These are phyloP conservation scores for Evernia prunastri DNA, from an alignment of 495 filamentous ascomycete species.

Conservation along the genomic window DNA sequence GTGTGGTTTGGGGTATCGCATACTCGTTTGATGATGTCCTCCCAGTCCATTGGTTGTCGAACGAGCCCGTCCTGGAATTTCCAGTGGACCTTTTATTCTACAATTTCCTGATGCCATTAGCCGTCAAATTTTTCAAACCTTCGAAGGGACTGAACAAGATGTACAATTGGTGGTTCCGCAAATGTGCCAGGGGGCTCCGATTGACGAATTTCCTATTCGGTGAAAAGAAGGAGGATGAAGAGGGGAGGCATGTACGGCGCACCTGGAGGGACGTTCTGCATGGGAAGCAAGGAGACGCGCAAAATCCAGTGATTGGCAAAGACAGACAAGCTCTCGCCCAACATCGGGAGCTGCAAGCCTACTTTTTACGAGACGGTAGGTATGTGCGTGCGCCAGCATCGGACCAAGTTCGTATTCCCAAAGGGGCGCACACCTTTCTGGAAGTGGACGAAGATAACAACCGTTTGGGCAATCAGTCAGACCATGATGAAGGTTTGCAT, in stretches of 20 bases:
- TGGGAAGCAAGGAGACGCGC: slow-evolving; percentile 43
- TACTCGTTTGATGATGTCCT: slow-evolving; percentile 61
- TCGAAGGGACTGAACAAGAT: slow-evolving; percentile 73
- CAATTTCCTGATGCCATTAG: slow-evolving; percentile 87
- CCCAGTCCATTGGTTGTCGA: slow-evolving; percentile 87
- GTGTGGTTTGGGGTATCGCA: slow-evolving; percentile 88
- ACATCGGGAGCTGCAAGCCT: slow-evolving; percentile 36
- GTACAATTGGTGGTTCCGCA: slow-evolving; percentile 95
- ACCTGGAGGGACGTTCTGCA: slow-evolving; percentile 49
- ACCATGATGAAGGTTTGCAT: slow-evolving; percentile 58
- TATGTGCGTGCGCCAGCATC: slow-evolving; percentile 87
- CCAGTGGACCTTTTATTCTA: slow-evolving; percentile 92
- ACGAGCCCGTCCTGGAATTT: slow-evolving; percentile 86
- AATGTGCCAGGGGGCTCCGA: slow-evolving; percentile 71
- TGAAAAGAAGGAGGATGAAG: slow-evolving; percentile 71
- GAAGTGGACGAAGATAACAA: slow-evolving; percentile 67
- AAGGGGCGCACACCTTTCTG: slow-evolving; percentile 72
- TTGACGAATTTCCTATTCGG: slow-evolving; percentile 91
- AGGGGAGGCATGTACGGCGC: slow-evolving; percentile 56
- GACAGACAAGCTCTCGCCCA: slow-evolving; percentile 33
- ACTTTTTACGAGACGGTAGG: slow-evolving; percentile 66
- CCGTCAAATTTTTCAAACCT: slow-evolving; percentile 74
- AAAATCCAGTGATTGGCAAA: slow-evolving; percentile 41
- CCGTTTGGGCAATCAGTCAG: slow-evolving; percentile 53
- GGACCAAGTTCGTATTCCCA: slow-evolving; percentile 89